Evolutionary conservation across 83 land plant species (phyloP).

Genomic region (Diphasiastrum complanatum): DNA sequence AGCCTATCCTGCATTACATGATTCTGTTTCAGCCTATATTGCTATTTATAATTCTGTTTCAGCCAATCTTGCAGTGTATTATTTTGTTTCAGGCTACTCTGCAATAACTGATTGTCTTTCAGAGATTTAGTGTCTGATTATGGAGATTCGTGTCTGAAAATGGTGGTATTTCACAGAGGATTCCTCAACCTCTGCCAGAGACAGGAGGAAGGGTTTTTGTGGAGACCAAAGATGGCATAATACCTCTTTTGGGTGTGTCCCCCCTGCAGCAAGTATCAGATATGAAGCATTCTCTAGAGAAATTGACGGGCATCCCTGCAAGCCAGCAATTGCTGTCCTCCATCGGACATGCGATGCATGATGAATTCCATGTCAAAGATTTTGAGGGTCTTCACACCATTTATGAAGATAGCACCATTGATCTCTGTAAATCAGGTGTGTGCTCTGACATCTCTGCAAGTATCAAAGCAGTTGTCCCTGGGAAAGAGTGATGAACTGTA

Average conservation of each 20-base stretch:
- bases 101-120: no score
- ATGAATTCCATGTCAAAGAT: conserved; percentile 33
- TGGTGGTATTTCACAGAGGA: no score
- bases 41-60: no score
- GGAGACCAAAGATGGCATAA: conserved; percentile 43
- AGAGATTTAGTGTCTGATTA: no score
- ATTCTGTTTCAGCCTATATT: no score
- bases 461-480: no score
- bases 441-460: no score
- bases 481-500: background rate
- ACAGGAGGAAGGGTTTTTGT: conserved; percentile 41
- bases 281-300: conserved; percentile 31
- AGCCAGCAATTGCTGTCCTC: conserved; percentile 42
- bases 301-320: conserved; percentile 35
- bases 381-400: conserved; percentile 39
- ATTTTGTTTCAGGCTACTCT: no score
- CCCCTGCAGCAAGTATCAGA: conserved; percentile 28
- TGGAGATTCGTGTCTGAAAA: no score
- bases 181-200: conserved; percentile 32
- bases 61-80: no score
- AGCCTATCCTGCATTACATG: no score
- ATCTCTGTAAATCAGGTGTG: conserved; percentile 45
- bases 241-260: conserved; percentile 36
- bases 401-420: conserved; percentile 43
- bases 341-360: conserved; percentile 46